Evolutionary conservation across 2,329 filamentous ascomycete species (phyloP).

Genomic region (Pyrenophora teres): DNA sequence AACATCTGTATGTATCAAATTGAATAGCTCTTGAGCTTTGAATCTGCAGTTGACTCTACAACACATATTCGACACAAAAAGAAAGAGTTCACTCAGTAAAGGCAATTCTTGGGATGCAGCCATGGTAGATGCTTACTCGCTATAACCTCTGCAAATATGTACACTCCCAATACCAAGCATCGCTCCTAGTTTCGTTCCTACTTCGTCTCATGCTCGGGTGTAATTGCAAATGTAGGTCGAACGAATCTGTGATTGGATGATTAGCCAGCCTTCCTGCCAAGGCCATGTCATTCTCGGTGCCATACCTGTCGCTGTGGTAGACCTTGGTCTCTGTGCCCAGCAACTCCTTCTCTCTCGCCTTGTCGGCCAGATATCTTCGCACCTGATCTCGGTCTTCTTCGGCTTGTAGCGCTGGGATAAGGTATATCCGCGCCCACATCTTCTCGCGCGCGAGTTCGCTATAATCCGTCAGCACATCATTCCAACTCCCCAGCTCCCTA

Average conservation of each 20-base stretch:
- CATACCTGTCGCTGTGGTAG: constrained; percentile 87
- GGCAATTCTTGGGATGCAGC: constrained; percentile 4
- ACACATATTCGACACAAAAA: constrained; percentile 13
- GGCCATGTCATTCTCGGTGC: constrained; percentile 4
- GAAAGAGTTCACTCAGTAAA: constrained; percentile 14
- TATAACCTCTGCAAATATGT: constrained; percentile 13
- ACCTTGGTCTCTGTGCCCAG: constrained; percentile 81
- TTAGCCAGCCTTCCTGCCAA: constrained; percentile 8
- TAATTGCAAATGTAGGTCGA: constrained; percentile 76
- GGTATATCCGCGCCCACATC: constrained; percentile 95
- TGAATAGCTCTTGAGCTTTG: background rate
- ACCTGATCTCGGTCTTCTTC: constrained; percentile 97
- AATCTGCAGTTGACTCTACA: background rate
- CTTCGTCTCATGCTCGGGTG: constrained; percentile 67
- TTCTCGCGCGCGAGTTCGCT: constrained; percentile 96
- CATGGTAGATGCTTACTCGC: background rate
- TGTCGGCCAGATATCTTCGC: constrained; percentile 81
- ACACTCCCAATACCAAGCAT: constrained; percentile 14
- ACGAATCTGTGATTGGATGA: constrained; percentile 53
- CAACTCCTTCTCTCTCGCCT: constrained; percentile 87
- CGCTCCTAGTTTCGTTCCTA: constrained; percentile 58
- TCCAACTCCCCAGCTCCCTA: background rate
- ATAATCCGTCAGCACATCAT: constrained; percentile 26
- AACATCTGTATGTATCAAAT: background rate
- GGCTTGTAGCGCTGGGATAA: constrained; percentile 91